These are phyloP conservation scores for Botrytis porri DNA, from an alignment of 2,329 filamentous ascomycete genomes.

Conservation along the genomic window DNA sequence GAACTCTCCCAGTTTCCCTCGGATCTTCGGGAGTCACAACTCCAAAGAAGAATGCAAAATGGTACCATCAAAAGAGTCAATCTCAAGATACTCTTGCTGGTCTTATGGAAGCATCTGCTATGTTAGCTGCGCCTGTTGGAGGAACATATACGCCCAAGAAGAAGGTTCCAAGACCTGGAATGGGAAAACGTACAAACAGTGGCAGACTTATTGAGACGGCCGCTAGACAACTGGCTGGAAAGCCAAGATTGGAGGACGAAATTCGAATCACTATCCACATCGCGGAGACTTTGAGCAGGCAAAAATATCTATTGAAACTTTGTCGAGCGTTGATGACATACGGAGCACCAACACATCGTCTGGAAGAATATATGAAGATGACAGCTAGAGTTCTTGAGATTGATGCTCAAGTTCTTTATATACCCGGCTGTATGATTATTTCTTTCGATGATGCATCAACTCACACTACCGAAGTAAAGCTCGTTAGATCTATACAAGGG, in stretches of 20 bases:
- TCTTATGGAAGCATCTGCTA: constrained; percentile 53
- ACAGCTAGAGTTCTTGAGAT: constrained; percentile 85
- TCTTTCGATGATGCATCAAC: constrained; percentile 76
- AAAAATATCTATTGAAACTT: constrained; percentile 79
- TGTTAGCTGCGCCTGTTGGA: constrained; percentile 47
- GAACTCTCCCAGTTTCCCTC: constrained; percentile 39
- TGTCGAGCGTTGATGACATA: constrained; percentile 86
- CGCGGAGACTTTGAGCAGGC: constrained; percentile 69
- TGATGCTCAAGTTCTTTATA: constrained; percentile 83
- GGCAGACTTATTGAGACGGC: constrained; percentile 30
- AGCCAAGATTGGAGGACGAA: constrained; percentile 38
- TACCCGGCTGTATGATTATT: constrained; percentile 91
- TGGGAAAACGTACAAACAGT: constrained; percentile 33
- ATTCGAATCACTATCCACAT: constrained; percentile 56
- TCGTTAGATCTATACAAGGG: constrained; percentile 65
- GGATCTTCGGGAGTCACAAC: constrained; percentile 44
- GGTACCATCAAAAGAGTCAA: constrained; percentile 42
- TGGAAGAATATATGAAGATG: constrained; percentile 92
- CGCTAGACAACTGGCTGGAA: constrained; percentile 26
- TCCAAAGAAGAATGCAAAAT: constrained; percentile 35
- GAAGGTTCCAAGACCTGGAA: constrained; percentile 28
- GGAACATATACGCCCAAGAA: constrained; percentile 42
- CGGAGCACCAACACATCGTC: constrained; percentile 83
- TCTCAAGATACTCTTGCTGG: constrained; percentile 50
- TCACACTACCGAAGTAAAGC: constrained; percentile 76